Evolutionary conservation across 768 basidiomycete genomes (phyloP), one percentile per base, ranked within the genome.

Genomic region (Cyclocybe cylindracea): DNA sequence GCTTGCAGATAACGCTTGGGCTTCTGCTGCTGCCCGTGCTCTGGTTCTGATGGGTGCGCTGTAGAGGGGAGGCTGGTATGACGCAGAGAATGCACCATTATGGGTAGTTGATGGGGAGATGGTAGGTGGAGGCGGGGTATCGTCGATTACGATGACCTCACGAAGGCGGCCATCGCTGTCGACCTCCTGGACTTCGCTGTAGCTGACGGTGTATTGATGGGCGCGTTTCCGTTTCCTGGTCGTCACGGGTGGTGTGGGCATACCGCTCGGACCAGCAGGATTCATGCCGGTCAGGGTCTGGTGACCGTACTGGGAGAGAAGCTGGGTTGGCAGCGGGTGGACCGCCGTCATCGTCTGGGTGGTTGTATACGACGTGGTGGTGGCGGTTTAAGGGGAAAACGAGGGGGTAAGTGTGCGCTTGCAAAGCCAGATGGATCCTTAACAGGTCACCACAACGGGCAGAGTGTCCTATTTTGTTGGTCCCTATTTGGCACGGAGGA

Each of bases 141-240:
- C 92, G 61, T 94, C 92, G 69, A 94, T 92, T 61, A 94, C 87
- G 70, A 94, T 94, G 66, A 94, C 88, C 69, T 94, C 91, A 47
- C 91, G 76, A 36, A 91, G 76, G 59, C 78, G 76, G 54, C 91
- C 91, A 44, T 86, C 76, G 60, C 76, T 78, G 71, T 94, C 91
- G 66, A 92, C 80, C 72, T 94, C 91, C 62, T 92, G 85, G 37
- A 91, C 89, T 67, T 93, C 90, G 66, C 87, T 90, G 76, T 91
- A 93, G 75, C 82, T 87, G 70, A 93, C 86, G 18, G 85, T 87
- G 68, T 80, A 89, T 61, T 89, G 87, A 61, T 87, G 85, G 31
- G 85, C 79, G 66, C 89, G 84, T 75, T 91, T 91, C 59, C 90
- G 85, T 73, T 91, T 91, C 76, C 89, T 85, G 57, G 85, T 82